Conservation (phyloP, 495 filamentous ascomycete genomes). For the Immersiella caudata region DNA sequence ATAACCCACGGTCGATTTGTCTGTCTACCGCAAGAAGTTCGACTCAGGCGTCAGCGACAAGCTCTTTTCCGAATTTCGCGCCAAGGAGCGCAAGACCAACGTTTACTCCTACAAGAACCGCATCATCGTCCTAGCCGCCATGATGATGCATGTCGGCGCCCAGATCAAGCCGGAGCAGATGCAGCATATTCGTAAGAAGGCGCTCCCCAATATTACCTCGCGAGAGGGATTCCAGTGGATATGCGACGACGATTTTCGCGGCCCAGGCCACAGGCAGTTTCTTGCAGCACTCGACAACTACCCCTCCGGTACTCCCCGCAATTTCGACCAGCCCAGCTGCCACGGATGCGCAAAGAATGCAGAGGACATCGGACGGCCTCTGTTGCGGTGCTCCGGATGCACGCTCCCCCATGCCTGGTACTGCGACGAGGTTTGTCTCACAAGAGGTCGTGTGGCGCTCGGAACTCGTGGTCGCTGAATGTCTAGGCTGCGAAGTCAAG, state of each 20-base stretch:
- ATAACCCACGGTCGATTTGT: not conserved
- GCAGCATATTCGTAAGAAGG: slow-evolving; percentile 16
- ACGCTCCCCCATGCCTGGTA: slow-evolving; percentile 13
- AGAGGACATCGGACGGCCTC: slow-evolving; percentile 11
- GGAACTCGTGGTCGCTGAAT: not conserved
- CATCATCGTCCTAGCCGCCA: slow-evolving; percentile 23
- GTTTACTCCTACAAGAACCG: slow-evolving; percentile 17
- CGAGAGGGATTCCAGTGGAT: slow-evolving; percentile 9
- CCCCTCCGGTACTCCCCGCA: slow-evolving; percentile 22
- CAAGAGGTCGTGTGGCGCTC: slow-evolving; percentile 2
- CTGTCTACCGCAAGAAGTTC: not conserved
- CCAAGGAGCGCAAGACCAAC: not conserved
- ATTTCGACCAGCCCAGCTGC: slow-evolving; percentile 24
- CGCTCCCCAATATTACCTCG: slow-evolving; percentile 12
- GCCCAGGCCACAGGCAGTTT: slow-evolving; percentile 26
- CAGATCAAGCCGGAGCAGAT: slow-evolving; percentile 25
- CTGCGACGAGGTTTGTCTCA: slow-evolving; percentile 24
- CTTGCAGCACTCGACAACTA: slow-evolving; percentile 25
- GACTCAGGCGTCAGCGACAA: slow-evolving; percentile 1
- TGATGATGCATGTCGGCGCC: slow-evolving; percentile 27
- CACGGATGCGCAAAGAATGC: slow-evolving; percentile 20
- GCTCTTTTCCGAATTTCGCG: not conserved
- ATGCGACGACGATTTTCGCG: slow-evolving; percentile 24
- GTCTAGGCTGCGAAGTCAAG: not conserved
- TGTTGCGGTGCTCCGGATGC: slow-evolving; percentile 20